Evolutionary conservation across 208 protist genomes (phyloP).

Genomic region (Herpetomonas tarakana): DNA sequence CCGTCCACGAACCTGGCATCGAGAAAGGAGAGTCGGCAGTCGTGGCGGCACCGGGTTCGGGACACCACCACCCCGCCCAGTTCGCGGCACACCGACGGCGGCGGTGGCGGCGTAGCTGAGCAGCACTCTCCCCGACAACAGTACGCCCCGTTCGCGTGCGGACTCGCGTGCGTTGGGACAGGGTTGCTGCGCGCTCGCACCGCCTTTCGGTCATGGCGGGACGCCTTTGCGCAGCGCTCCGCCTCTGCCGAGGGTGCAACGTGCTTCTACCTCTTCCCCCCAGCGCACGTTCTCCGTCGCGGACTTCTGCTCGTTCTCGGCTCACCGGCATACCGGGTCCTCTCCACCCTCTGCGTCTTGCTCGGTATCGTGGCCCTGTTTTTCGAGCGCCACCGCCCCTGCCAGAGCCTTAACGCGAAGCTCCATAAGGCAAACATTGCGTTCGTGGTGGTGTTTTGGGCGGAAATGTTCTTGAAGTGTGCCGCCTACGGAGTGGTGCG

Average conservation of each 20-base stretch:
- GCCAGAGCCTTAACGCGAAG: slow-evolving; percentile 3
- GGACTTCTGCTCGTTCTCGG: slow-evolving; percentile 27
- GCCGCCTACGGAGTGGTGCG: slow-evolving; percentile 38
- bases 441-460: slow-evolving; percentile 46
- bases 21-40: too few species aligned
- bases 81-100: too few species aligned
- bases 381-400: slow-evolving; percentile 31
- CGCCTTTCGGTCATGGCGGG: background rate
- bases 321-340: slow-evolving; percentile 29
- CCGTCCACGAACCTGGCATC: too few species aligned
- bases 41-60: too few species aligned
- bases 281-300: slow-evolving; percentile 16
- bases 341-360: slow-evolving; percentile 27
- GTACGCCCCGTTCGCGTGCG: too few species aligned
- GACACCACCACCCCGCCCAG: too few species aligned
- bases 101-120: too few species aligned
- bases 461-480: slow-evolving; percentile 60
- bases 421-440: slow-evolving; percentile 32
- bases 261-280: slow-evolving; percentile 19
- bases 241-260: background rate
- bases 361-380: slow-evolving; percentile 50
- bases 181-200: background rate
- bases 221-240: background rate
- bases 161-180: too few species aligned
- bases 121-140: too few species aligned